These are phyloP conservation scores for Mycena galopus DNA, from an alignment of 768 basidiomycete species.

Conservation along the genomic window DNA sequence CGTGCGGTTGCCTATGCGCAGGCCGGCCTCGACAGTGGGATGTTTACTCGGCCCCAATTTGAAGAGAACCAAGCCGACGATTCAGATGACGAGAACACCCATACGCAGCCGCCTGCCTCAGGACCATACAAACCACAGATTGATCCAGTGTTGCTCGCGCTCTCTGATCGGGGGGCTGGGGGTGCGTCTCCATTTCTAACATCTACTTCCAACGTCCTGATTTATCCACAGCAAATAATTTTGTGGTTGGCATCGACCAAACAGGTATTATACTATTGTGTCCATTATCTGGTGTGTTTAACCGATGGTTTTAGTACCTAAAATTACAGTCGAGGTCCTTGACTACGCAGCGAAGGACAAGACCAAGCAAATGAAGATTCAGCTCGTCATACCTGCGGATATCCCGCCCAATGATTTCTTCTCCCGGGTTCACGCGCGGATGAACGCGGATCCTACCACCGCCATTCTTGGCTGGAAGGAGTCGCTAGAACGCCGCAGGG, in stretches of 20 bases:
- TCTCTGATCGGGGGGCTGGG: background rate
- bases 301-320: background rate
- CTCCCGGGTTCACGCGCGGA: background rate
- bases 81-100: background rate
- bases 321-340: background rate
- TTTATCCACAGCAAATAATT: background rate
- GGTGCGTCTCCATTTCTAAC: background rate
- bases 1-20: background rate
- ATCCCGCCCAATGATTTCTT: background rate
- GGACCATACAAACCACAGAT: background rate
- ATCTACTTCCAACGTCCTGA: background rate
- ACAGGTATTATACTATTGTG: background rate
- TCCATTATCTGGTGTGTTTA: too few species aligned
- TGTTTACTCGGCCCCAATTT: background rate
- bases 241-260: background rate
- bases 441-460: constrained; percentile 1
- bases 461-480: constrained; percentile 12
- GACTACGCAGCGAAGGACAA: background rate
- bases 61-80: background rate
- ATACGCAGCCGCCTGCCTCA: background rate
- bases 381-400: background rate
- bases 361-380: background rate
- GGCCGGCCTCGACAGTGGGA: background rate
- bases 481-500: background rate
- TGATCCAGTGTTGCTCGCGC: background rate